phyloP scores from a whole-genome alignment of 1,284 basidiomycete genomes.

The Cryptococcus deneoformans region DNA sequence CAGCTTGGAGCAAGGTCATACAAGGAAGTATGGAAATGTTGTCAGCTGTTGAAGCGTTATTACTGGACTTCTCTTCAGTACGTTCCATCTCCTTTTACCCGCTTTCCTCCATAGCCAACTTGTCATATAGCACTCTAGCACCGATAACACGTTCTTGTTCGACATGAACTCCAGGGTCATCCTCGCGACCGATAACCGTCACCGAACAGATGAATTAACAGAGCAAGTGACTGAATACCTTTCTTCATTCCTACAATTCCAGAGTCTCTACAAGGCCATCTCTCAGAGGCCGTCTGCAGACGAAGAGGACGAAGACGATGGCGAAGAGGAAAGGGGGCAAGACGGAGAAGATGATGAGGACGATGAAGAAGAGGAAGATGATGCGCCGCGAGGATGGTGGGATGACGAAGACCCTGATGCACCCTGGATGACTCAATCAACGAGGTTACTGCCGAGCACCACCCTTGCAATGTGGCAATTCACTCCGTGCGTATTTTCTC shows the following conservation, averaged over 20 bases:
- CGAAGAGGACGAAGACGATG: conserved; percentile 1
- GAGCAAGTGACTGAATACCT: conserved; percentile 89
- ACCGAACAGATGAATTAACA: conserved; percentile 68
- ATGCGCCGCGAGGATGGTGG: conserved; percentile 35
- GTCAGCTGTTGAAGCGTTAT: conserved; percentile 50
- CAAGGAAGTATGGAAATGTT: conserved; percentile 53
- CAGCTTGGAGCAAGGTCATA: conserved; percentile 55
- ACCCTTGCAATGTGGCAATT: conserved; percentile 85
- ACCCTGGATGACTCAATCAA: conserved; percentile 45
- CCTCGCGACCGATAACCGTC: conserved; percentile 72
- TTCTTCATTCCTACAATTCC: conserved; percentile 80
- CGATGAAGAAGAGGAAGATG: conserved; percentile 22
- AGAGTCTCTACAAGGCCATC: conserved; percentile 73
- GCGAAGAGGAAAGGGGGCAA: background rate
- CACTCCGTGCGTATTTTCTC: conserved; percentile 57
- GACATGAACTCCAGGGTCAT: conserved; percentile 83
- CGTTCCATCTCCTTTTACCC: conserved; percentile 11
- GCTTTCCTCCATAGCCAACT: background rate
- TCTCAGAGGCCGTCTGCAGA: background rate
- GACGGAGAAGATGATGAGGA: conserved; percentile 3
- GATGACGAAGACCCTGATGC: conserved; percentile 46
- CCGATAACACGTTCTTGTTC: conserved; percentile 90
- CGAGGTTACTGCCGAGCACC: conserved; percentile 55
- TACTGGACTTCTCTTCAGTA: conserved; percentile 52
- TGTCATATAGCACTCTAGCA: conserved; percentile 68